Conservation (phyloP, 225 moss, liverwort and hornwort genomes). For the Thuidium tamariscinum region DNA sequence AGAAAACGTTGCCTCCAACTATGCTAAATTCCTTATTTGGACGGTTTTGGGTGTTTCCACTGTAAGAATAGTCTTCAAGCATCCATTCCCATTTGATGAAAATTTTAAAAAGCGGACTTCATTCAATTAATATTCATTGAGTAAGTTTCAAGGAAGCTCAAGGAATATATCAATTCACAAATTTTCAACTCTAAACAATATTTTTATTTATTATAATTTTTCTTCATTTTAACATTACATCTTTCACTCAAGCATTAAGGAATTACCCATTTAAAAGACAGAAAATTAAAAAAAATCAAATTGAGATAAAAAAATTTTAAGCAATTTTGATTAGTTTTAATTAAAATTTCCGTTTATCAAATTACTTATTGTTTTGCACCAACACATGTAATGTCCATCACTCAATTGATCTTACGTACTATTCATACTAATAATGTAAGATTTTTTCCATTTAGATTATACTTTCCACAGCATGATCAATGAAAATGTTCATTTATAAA, state of each 20-base stretch:
- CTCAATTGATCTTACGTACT: too few species aligned
- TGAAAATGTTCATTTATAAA: neutral
- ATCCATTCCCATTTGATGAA: neutral
- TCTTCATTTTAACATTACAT: fast-evolving
- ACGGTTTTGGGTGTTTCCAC: too few species aligned
- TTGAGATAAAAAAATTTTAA: too few species aligned
- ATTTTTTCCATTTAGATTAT: neutral
- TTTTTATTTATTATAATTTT: too few species aligned
- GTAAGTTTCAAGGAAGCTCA: neutral
- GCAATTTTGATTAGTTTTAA: neutral
- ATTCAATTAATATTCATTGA: neutral
- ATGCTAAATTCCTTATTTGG: too few species aligned
- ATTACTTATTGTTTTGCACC: neutral
- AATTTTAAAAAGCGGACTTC: neutral
- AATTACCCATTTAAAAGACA: neutral
- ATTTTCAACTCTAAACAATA: too few species aligned
- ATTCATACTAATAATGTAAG: too few species aligned
- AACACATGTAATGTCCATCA: neutral
- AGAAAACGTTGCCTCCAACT: too few species aligned
- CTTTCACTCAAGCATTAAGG: neutral
- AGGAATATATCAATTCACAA: neutral
- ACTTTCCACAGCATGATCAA: neutral
- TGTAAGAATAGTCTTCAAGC: neutral
- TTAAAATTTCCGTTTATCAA: neutral
- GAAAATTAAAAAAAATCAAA: neutral